Percentiles rank a stretch among this genome's conserved stretches.
Evolutionary conservation across 305 asterid genomes (phyloP).

Genomic region (Solanum hybrid): DNA sequence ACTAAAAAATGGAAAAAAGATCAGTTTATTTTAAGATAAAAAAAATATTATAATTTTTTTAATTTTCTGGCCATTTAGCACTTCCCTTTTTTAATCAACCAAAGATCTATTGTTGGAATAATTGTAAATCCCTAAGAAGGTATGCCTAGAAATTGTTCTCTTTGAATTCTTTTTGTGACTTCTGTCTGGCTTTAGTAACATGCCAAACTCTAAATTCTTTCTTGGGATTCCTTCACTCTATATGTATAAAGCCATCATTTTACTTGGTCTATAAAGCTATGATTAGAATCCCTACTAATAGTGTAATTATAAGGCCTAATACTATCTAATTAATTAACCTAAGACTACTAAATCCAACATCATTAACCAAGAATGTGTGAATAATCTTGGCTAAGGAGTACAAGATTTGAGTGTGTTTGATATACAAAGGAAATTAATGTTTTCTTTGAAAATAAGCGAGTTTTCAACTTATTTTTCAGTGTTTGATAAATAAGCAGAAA

Average conservation of each 20-base stretch:
- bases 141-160: constrained; percentile 23
- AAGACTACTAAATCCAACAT: constrained; percentile 1
- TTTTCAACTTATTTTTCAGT: not conserved
- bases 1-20: no score
- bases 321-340: not conserved
- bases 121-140: constrained; percentile 47
- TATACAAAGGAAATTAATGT: not conserved
- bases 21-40: no score
- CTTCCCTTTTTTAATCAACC: constrained; percentile 10
- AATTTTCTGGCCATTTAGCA: no score
- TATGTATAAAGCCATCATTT: not conserved
- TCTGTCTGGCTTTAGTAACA: constrained; percentile 54
- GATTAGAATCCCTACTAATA: not conserved
- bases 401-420: not conserved
- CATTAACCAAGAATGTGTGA: not conserved
- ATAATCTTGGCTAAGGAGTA: not conserved
- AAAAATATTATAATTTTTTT: no score
- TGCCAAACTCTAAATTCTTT: constrained; percentile 49
- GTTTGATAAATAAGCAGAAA: not conserved
- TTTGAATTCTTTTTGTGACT: constrained; percentile 11
- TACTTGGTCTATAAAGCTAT: not conserved
- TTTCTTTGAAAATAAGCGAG: not conserved
- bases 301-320: not conserved
- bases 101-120: constrained; percentile 37
- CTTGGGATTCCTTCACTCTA: constrained; percentile 42